Conservation (phyloP, 164 flowering plant genomes). For the Santalum album region DNA sequence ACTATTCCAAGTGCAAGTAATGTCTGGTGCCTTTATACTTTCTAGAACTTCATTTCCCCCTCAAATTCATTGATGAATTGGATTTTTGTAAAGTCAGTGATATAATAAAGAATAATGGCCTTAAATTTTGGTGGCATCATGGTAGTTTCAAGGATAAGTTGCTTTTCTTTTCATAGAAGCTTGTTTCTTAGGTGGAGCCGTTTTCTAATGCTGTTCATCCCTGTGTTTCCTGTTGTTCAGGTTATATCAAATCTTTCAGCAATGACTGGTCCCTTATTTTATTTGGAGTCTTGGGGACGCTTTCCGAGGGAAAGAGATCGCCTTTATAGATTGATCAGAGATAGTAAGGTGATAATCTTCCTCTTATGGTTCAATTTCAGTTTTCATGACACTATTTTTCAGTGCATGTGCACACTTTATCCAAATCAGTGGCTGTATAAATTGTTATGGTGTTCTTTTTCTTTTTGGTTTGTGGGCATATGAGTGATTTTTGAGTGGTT, state of each 20-base stretch:
- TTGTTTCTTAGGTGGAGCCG: too few species aligned
- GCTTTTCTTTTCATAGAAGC: too few species aligned
- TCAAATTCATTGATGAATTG: too few species aligned
- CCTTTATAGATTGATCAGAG: conserved; percentile 42
- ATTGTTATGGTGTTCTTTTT: not conserved
- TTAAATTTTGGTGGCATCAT: too few species aligned
- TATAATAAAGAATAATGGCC: too few species aligned
- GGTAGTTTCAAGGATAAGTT: too few species aligned
- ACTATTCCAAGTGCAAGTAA: not conserved
- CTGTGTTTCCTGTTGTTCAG: conserved; percentile 20
- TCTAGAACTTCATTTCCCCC: not conserved
- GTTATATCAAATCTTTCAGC: conserved; percentile 76
- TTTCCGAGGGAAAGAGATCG: conserved; percentile 64
- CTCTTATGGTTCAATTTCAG: not conserved
- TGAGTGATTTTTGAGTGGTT: too few species aligned
- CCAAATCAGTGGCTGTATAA: not conserved
- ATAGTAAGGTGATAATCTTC: conserved; percentile 39
- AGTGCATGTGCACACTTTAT: not conserved
- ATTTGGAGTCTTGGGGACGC: conserved; percentile 67
- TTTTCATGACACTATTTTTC: not conserved
- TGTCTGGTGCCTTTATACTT: not conserved
- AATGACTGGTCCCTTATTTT: conserved; percentile 45
- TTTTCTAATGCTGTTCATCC: not conserved
- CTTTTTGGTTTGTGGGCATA: not conserved
- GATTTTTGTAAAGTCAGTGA: too few species aligned